Percentiles rank a stretch among this genome's conserved stretches.
Evolutionary conservation across 805 yeast genomes (phyloP).

Genomic region (Yarrowia osloensis): DNA sequence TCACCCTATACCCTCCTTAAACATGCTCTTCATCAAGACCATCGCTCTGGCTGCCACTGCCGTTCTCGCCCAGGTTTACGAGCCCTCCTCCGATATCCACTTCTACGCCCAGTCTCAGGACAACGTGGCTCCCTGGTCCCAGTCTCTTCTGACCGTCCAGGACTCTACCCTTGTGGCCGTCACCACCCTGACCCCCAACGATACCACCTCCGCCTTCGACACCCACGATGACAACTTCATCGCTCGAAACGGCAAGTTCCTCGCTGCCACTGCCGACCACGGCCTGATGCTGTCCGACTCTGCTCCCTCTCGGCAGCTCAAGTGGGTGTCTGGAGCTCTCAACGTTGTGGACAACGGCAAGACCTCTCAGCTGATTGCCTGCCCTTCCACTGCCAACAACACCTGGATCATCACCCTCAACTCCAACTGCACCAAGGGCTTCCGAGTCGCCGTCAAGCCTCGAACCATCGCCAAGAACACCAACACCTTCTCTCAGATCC

Average conservation of each 20-base stretch:
- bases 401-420: slow-evolving; percentile 16
- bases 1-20: slow-evolving; percentile 15
- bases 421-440: slow-evolving; percentile 15
- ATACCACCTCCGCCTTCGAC: slow-evolving; percentile 26
- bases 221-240: slow-evolving; percentile 6
- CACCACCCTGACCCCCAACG: slow-evolving; percentile 24
- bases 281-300: slow-evolving; percentile 1
- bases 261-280: slow-evolving; percentile 1
- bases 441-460: slow-evolving; percentile 28
- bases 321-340: slow-evolving; percentile 22
- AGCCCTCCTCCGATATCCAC: slow-evolving; percentile 27
- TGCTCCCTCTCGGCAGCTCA: background rate
- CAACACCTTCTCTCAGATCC: slow-evolving; percentile 22
- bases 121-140: slow-evolving; percentile 23
- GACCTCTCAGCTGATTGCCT: slow-evolving; percentile 24
- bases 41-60: slow-evolving; percentile 25
- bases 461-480: slow-evolving; percentile 14
- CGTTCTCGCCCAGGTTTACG: slow-evolving; percentile 25
- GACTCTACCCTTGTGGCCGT: slow-evolving; percentile 20
- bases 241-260: slow-evolving; percentile 23
- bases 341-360: slow-evolving; percentile 21
- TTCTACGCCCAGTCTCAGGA: slow-evolving; percentile 23
- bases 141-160: slow-evolving; percentile 24
- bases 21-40: slow-evolving; percentile 19
- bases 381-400: slow-evolving; percentile 25